These are phyloP conservation scores for Begonia fuchsioides DNA, from an alignment of 306 rosid genomes.

Conservation along the genomic window DNA sequence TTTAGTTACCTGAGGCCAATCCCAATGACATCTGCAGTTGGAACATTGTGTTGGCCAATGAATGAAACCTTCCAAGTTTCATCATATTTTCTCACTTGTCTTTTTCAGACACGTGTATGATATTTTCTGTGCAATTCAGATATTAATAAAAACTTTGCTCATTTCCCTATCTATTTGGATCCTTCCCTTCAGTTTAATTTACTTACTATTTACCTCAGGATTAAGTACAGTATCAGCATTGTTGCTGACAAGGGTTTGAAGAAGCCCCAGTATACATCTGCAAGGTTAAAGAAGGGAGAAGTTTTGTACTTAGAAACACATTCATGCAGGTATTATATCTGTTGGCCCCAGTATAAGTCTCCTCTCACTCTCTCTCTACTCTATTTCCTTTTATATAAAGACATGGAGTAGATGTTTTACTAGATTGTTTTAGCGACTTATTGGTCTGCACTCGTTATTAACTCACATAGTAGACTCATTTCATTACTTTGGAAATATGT, in stretches of 20 bases:
- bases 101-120: too few species aligned
- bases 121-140: too few species aligned
- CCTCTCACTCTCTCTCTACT: slow-evolving; percentile 3
- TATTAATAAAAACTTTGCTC: too few species aligned
- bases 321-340: slow-evolving; percentile 48
- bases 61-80: too few species aligned
- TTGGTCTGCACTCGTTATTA: background rate
- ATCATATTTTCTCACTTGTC: too few species aligned
- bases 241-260: slow-evolving; percentile 98
- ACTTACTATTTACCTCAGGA: slow-evolving; percentile 36
- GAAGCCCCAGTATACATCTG: slow-evolving; percentile 74
- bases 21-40: too few species aligned
- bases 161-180: too few species aligned
- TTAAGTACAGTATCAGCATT: slow-evolving; percentile 88
- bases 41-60: too few species aligned
- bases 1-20: too few species aligned
- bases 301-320: slow-evolving; percentile 86
- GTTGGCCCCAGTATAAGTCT: slow-evolving; percentile 4
- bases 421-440: too few species aligned
- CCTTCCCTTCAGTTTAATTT: background rate
- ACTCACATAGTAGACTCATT: background rate
- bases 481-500: background rate
- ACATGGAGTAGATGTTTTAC: too few species aligned
- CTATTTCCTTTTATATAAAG: background rate
- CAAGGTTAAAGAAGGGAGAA: slow-evolving; percentile 95